Evolutionary conservation across 495 filamentous ascomycete genomes (phyloP).

Genomic region (Penicillium chermesinum): DNA sequence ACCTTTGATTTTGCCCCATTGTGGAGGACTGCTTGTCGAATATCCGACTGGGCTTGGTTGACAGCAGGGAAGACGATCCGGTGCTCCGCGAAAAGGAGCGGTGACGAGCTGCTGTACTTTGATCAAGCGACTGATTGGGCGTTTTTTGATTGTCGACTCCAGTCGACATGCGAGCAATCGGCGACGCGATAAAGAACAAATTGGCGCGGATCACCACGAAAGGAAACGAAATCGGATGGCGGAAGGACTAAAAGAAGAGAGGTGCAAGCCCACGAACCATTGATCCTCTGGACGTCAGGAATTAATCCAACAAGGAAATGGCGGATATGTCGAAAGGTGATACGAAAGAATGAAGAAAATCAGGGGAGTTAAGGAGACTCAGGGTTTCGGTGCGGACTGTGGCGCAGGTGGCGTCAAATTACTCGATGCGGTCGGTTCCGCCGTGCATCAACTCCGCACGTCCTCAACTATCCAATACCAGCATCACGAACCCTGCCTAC

Average conservation of each 20-base stretch:
- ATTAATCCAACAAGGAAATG: constrained; percentile 21
- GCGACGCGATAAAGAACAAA: constrained; percentile 10
- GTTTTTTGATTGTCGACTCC: constrained; percentile 34
- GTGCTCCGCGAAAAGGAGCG: constrained; percentile 32
- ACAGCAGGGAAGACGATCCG: constrained; percentile 11
- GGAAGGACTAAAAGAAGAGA: constrained; percentile 7
- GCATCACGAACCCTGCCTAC: not conserved
- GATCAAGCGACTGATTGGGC: constrained; percentile 13
- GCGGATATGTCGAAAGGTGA: constrained; percentile 9
- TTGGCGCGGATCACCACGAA: constrained; percentile 14
- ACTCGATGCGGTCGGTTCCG: constrained; percentile 18
- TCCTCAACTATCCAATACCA: no score
- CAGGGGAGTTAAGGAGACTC: constrained; percentile 23
- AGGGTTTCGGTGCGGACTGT: constrained; percentile 19
- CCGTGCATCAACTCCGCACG: constrained; percentile 5
- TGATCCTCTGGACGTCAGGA: constrained; percentile 26
- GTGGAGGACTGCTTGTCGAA: constrained; percentile 28
- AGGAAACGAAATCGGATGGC: constrained; percentile 25
- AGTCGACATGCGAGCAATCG: constrained; percentile 47
- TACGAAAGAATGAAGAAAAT: constrained; percentile 7
- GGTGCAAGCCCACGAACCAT: constrained; percentile 21
- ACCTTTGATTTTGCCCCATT: constrained; percentile 68
- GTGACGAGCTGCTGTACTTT: constrained; percentile 23
- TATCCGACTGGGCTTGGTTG: constrained; percentile 10
- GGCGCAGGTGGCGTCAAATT: constrained; percentile 24